Conservation (phyloP, 2,329 filamentous ascomycete genomes). For the Ophiobolus disseminans region DNA sequence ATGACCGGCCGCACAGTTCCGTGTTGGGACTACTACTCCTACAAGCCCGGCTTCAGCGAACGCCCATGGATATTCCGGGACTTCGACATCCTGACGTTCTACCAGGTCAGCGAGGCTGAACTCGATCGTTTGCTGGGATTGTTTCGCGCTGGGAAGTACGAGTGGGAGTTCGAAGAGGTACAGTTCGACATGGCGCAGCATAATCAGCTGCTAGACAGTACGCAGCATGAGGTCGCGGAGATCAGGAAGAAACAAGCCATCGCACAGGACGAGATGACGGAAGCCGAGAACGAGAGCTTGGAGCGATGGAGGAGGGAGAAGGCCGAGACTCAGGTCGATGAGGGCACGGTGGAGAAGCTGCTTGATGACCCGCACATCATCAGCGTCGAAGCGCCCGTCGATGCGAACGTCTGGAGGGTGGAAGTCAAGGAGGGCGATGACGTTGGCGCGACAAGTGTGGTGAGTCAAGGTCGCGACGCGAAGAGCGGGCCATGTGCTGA, state of each 20-base stretch:
- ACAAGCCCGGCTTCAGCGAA: slow-evolving; percentile 57
- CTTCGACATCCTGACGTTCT: slow-evolving; percentile 64
- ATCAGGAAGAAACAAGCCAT: slow-evolving; percentile 56
- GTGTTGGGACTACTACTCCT: slow-evolving; percentile 61
- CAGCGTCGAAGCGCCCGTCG: slow-evolving; percentile 52
- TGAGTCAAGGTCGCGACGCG: slow-evolving; percentile 13
- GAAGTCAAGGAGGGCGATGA: slow-evolving; percentile 48
- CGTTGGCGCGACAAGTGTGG: slow-evolving; percentile 42
- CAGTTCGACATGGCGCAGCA: slow-evolving; percentile 65
- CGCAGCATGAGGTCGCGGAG: slow-evolving; percentile 55
- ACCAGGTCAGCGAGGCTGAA: slow-evolving; percentile 60
- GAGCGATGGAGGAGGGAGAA: slow-evolving; percentile 54
- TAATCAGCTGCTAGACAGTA: slow-evolving; percentile 57
- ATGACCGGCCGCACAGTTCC: slow-evolving; percentile 62
- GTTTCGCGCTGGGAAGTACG: slow-evolving; percentile 60
- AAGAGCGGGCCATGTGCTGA: slow-evolving; percentile 3
- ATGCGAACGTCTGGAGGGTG: slow-evolving; percentile 57
- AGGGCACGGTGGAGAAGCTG: slow-evolving; percentile 58
- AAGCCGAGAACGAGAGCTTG: slow-evolving; percentile 56
- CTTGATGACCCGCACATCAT: slow-evolving; percentile 53
- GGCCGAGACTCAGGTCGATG: slow-evolving; percentile 53
- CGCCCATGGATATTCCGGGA: slow-evolving; percentile 64
- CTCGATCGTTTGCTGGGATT: slow-evolving; percentile 57
- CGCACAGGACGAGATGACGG: slow-evolving; percentile 58
- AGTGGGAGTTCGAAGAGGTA: slow-evolving; percentile 58